Conservation (phyloP, 176 grass and related monocot species). For the Oryza coarctata region DNA sequence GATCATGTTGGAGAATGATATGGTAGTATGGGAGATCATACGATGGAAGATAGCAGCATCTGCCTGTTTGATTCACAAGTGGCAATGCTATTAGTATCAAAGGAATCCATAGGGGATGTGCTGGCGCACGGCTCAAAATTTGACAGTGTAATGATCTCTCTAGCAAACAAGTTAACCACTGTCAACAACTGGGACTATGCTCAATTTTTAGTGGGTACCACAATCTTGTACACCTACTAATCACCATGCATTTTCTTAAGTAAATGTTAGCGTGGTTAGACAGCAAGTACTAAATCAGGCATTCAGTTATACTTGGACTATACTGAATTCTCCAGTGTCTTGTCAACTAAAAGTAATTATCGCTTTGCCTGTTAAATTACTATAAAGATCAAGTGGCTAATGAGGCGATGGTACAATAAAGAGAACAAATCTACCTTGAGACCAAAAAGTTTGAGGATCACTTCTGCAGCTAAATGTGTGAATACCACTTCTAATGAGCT, state of each 20-base stretch:
- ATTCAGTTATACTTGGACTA: not conserved
- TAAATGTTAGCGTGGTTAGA: constrained; percentile 15
- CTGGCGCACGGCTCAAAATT: not conserved
- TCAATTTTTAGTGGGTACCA: not conserved
- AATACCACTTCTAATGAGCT: constrained; percentile 69
- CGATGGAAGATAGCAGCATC: constrained; percentile 47
- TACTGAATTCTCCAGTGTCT: not conserved
- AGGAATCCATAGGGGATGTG: not conserved
- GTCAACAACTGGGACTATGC: not conserved
- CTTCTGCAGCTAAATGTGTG: constrained; percentile 50
- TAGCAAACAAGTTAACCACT: not conserved
- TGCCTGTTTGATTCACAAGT: constrained; percentile 45
- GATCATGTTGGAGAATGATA: constrained; percentile 83
- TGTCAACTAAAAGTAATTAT: not conserved
- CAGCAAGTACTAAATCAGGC: not conserved
- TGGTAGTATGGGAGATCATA: constrained; percentile 67
- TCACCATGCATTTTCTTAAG: not conserved
- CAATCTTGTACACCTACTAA: not conserved
- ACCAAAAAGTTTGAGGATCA: constrained; percentile 64
- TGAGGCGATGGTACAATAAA: not conserved
- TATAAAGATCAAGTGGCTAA: not conserved
- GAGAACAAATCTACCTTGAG: constrained; percentile 45
- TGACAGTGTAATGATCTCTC: not conserved
- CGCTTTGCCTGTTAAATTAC: not conserved
- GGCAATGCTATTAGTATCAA: constrained; percentile 21